Conservation (phyloP, 169 alveolate genomes). For the Plasmodium vivax region DNA sequence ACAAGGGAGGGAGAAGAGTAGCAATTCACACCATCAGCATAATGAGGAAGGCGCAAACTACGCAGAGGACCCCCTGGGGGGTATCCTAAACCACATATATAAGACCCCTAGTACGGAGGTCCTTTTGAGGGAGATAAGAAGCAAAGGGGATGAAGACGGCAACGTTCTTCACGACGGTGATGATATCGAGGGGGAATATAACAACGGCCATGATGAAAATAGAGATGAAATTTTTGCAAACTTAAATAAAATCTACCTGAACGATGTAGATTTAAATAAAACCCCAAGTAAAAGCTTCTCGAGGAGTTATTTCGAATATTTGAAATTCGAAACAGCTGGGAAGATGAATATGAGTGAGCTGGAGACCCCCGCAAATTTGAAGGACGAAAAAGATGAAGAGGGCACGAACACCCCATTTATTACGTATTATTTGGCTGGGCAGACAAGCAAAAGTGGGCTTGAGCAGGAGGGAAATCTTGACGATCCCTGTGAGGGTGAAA, state of each 20-base stretch:
- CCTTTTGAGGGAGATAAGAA: constrained; percentile 23
- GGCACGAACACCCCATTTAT: constrained; percentile 56
- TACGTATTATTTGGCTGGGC: constrained; percentile 65
- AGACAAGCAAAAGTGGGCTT: constrained; percentile 3
- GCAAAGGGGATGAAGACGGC: constrained; percentile 18
- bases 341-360: constrained; percentile 74
- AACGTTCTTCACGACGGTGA: not conserved
- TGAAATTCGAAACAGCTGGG: constrained; percentile 76
- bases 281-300: constrained; percentile 72
- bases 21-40: not conserved
- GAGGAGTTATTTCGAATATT: constrained; percentile 41
- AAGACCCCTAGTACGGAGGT: constrained; percentile 64
- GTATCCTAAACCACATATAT: not conserved
- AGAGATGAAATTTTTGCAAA: not conserved
- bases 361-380: constrained; percentile 69
- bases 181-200: not conserved
- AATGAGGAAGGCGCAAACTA: not conserved
- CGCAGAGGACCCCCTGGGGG: not conserved
- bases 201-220: not conserved
- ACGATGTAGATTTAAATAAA: constrained; percentile 61
- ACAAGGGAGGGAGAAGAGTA: not conserved
- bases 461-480: constrained; percentile 2
- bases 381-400: constrained; percentile 56
- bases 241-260: constrained; percentile 16
- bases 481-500: not conserved